phyloP scores from a whole-genome alignment of 352 stramenopile genomes.

The Phytopythium montanum region DNA sequence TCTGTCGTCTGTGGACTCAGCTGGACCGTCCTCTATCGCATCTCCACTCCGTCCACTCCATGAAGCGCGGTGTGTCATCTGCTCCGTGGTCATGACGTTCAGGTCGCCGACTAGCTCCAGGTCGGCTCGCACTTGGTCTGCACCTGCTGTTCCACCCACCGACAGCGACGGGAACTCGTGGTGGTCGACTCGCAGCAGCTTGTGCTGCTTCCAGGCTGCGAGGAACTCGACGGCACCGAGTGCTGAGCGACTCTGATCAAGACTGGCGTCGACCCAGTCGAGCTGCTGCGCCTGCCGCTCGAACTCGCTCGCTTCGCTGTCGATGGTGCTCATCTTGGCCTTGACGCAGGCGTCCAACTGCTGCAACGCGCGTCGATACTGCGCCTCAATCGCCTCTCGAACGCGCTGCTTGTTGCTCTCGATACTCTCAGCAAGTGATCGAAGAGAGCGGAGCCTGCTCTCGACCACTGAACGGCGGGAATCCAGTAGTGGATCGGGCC shows the following conservation, averaged over 20 bases:
- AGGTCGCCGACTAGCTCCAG: slow-evolving; percentile 58
- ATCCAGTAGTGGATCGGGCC: slow-evolving; percentile 58
- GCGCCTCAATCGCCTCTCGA: slow-evolving; percentile 38
- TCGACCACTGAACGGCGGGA: slow-evolving; percentile 61
- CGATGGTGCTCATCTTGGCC: slow-evolving; percentile 46
- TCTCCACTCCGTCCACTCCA: not conserved
- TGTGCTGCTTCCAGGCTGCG: slow-evolving; percentile 63
- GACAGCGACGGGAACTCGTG: slow-evolving; percentile 51
- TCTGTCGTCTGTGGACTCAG: not conserved
- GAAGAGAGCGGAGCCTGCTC: slow-evolving; percentile 40
- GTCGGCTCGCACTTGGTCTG: slow-evolving; percentile 58
- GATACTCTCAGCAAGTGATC: slow-evolving; percentile 20
- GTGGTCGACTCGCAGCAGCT: slow-evolving; percentile 54
- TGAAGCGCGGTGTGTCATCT: slow-evolving; percentile 9
- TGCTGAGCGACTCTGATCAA: slow-evolving; percentile 44
- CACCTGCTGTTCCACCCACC: slow-evolving; percentile 14
- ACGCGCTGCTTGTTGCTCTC: slow-evolving; percentile 48
- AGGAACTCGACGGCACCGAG: slow-evolving; percentile 58
- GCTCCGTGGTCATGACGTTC: slow-evolving; percentile 35
- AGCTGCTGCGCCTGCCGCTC: slow-evolving; percentile 66
- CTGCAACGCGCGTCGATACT: slow-evolving; percentile 42
- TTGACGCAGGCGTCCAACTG: slow-evolving; percentile 37
- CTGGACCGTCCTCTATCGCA: slow-evolving; percentile 8
- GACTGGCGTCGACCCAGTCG: slow-evolving; percentile 61
- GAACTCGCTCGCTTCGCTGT: slow-evolving; percentile 58